Evolutionary conservation across 1,284 basidiomycete genomes (phyloP).

Genomic region (Cystobasidiaceae sp.): DNA sequence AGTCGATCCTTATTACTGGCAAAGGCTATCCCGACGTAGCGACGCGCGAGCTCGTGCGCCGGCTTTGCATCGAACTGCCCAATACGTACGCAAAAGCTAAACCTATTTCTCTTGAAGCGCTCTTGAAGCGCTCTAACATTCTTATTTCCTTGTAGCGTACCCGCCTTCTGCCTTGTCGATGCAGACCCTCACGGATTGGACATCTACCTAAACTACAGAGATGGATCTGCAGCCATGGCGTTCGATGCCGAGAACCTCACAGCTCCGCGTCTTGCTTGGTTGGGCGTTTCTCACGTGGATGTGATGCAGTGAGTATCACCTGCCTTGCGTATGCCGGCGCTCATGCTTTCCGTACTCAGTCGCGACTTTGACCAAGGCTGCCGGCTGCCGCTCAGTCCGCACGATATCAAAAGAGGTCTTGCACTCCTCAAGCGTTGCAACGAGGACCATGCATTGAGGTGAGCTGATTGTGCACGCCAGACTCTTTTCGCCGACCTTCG

Average conservation of each 20-base stretch:
- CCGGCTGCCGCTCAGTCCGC: background rate
- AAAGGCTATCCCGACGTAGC: conserved; percentile 91
- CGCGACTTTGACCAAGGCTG: background rate
- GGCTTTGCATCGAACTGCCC: conserved; percentile 62
- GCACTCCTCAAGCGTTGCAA: no score
- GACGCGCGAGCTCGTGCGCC: conserved; percentile 71
- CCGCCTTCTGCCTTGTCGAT: conserved; percentile 74
- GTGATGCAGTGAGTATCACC: conserved; percentile 49
- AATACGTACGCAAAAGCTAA: conserved; percentile 46
- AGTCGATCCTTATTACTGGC: conserved; percentile 70
- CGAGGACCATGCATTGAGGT: no score
- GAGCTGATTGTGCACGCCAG: background rate
- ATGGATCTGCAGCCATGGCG: conserved; percentile 51
- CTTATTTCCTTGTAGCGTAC: conserved; percentile 56
- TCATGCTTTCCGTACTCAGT: conserved; percentile 43
- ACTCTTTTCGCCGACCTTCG: conserved; percentile 9
- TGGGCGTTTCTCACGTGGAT: conserved; percentile 58
- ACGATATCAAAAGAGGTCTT: no score
- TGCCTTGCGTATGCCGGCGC: conserved; percentile 39
- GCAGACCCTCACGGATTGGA: conserved; percentile 83
- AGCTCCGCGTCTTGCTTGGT: conserved; percentile 64
- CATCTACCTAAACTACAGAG: conserved; percentile 73
- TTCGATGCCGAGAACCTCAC: conserved; percentile 63
- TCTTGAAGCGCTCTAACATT: no score
- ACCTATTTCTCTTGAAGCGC: background rate